Percentiles rank a stretch among this genome's conserved stretches.
phyloP scores from a whole-genome alignment of 139 green algal genomes.

The Closterium sp. region DNA sequence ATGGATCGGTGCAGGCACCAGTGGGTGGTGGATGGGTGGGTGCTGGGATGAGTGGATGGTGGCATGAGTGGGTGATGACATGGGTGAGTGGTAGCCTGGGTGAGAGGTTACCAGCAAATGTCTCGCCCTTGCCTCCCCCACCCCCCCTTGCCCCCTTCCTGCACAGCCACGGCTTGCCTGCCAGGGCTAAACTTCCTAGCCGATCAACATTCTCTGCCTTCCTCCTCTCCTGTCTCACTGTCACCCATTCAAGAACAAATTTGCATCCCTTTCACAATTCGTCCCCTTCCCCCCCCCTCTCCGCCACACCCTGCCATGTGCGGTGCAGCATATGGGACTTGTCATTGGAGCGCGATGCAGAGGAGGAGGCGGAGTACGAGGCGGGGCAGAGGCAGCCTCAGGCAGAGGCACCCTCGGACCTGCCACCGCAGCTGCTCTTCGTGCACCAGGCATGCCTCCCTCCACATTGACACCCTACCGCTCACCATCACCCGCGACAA shows the following conservation, averaged over 20 bases:
- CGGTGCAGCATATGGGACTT: conserved; percentile 85
- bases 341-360: conserved; percentile 90
- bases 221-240: neutral
- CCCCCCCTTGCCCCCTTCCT: too few species aligned
- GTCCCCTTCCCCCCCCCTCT: neutral
- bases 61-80: neutral
- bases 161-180: neutral
- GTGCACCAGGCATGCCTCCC: conserved; percentile 66
- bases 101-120: neutral
- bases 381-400: conserved; percentile 36
- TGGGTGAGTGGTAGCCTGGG: neutral
- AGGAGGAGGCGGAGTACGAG: conserved; percentile 79
- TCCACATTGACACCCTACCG: neutral
- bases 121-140: too few species aligned
- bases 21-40: neutral
- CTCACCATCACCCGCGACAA: too few species aligned
- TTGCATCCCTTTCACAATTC: neutral
- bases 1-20: too few species aligned
- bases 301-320: neutral
- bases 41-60: neutral
- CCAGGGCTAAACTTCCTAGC: neutral
- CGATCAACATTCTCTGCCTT: neutral
- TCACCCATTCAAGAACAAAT: neutral
- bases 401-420: conserved; percentile 71
- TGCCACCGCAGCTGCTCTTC: conserved; percentile 77